phyloP scores from a whole-genome alignment of 2,329 filamentous ascomycete genomes.

The Xylariaceae sp. region DNA sequence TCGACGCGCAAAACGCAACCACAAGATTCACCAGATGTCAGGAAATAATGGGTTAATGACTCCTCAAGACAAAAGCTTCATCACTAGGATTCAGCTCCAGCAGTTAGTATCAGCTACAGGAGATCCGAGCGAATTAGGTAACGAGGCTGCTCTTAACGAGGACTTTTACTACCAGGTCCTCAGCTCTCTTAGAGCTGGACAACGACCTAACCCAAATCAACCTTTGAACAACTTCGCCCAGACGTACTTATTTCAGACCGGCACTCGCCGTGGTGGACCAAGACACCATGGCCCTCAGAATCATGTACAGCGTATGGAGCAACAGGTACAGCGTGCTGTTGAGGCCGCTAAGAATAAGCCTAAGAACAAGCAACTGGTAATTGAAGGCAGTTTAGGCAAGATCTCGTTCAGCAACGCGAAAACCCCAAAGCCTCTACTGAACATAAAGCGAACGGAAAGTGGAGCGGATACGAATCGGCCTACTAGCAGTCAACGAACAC shows the following conservation, averaged over 20 bases:
- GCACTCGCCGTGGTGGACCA: slow-evolving; percentile 76
- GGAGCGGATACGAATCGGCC: slow-evolving; percentile 63
- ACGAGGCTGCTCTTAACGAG: slow-evolving; percentile 82
- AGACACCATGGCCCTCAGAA: slow-evolving; percentile 88
- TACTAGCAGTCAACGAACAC: slow-evolving; percentile 51
- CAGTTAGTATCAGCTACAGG: slow-evolving; percentile 93
- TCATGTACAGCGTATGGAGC: slow-evolving; percentile 98
- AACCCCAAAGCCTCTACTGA: slow-evolving; percentile 92
- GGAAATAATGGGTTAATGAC: slow-evolving; percentile 98
- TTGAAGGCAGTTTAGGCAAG: slow-evolving; percentile 95
- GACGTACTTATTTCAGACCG: slow-evolving; percentile 96
- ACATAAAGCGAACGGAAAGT: slow-evolving; percentile 87
- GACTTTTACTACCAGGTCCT: slow-evolving; percentile 99
- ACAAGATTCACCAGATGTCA: slow-evolving; percentile 94
- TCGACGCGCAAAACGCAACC: slow-evolving; percentile 93
- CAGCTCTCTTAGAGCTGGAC: slow-evolving; percentile 88
- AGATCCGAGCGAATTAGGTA: slow-evolving; percentile 79
- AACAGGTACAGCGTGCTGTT: slow-evolving; percentile 95
- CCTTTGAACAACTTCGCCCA: slow-evolving; percentile 96
- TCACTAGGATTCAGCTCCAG: slow-evolving; percentile 95
- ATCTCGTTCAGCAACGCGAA: slow-evolving; percentile 99
- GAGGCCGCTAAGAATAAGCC: slow-evolving; percentile 97
- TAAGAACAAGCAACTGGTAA: slow-evolving; percentile 96
- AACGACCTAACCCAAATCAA: slow-evolving; percentile 89
- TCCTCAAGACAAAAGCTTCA: slow-evolving; percentile 99